Evolutionary conservation across 78 protist genomes (phyloP), one percentile per base, ranked within the genome.

Genomic region (Chrysochromulina tobinii): DNA sequence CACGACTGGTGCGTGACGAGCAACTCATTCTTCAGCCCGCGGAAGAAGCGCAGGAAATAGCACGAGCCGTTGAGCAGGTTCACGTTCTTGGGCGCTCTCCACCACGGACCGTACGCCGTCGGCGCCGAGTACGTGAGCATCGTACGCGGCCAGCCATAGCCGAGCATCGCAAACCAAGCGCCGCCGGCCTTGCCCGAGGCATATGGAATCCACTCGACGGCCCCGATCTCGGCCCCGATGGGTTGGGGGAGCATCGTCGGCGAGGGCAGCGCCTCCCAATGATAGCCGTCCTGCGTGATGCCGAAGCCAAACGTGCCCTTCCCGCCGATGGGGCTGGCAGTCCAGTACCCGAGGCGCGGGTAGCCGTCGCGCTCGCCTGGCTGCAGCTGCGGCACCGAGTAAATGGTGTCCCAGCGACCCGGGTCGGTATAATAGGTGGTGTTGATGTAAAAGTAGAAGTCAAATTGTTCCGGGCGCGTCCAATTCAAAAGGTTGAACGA

Each of bases 1-100:
- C 72, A 66, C 72, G 72, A 20, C 72, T 66, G 72, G 72, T 66
- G 72, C 72, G 72, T 66, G 27, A 66, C 72, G 27, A 66, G 72
- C 72, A 18, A 20, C 72, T 9, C 23, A 7, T 4, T 18, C 72
- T 6, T 7, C 72, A 20, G 72, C 8, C 72, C 72, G 72, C 72
- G 72, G 27, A 66, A 20, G 72, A 66, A 66, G 72, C 72, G 72
- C 27, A 20, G 25, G 23, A 66, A 66, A 20, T 66, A 66, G 72
- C 72, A 66, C 27, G 27, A 20, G 23, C 72, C 72, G 72, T 81
- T 81, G 68, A 17, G 58, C 64, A 15, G 6, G 64, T 81, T 81
- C 38, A 54, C 25, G 55, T 81, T 81, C 87, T 54, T 50, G 27
- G 38, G 23, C 64, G 58, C 68, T 21, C 23, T 6, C 18, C 7